Percentiles rank a stretch among this genome's conserved stretches.
phyloP scores from a whole-genome alignment of 768 basidiomycete genomes.

The Lanmaoa pseudosensibilis region DNA sequence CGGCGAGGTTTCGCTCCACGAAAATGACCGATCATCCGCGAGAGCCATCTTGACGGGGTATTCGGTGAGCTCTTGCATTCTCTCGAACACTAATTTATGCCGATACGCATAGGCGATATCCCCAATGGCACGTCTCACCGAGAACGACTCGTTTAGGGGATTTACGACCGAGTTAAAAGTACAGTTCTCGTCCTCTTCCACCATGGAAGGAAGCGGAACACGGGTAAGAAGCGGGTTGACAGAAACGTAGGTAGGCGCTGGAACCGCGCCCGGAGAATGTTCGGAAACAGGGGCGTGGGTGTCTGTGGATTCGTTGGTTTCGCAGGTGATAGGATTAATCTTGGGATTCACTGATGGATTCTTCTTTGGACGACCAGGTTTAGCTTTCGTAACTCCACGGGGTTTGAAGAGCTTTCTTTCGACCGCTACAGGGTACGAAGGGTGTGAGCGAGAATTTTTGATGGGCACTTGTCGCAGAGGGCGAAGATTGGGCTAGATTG shows the following conservation, averaged over 20 bases:
- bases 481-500: slow-evolving; percentile 32
- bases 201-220: neutral
- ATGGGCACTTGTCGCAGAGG: slow-evolving; percentile 29
- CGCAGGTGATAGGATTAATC: slow-evolving; percentile 3
- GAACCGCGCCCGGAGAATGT: slow-evolving; percentile 4
- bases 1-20: slow-evolving; percentile 18
- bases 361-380: slow-evolving; percentile 31
- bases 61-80: slow-evolving; percentile 25
- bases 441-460: slow-evolving; percentile 20
- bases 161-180: slow-evolving; percentile 21
- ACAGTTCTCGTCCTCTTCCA: slow-evolving; percentile 4
- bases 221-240: slow-evolving; percentile 32
- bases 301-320: slow-evolving; percentile 11
- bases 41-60: slow-evolving; percentile 9
- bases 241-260: slow-evolving; percentile 13
- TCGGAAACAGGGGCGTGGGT: slow-evolving; percentile 6
- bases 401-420: slow-evolving; percentile 22
- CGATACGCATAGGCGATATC: slow-evolving; percentile 31
- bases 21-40: slow-evolving; percentile 10
- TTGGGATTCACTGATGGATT: slow-evolving; percentile 6
- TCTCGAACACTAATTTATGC: slow-evolving; percentile 27
- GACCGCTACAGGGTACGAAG: slow-evolving; percentile 13
- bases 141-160: slow-evolving; percentile 28
- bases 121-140: slow-evolving; percentile 29
- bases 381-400: slow-evolving; percentile 34